Evolutionary conservation across 2,329 filamentous ascomycete genomes (phyloP).

Genomic region (Talaromyces sp.): DNA sequence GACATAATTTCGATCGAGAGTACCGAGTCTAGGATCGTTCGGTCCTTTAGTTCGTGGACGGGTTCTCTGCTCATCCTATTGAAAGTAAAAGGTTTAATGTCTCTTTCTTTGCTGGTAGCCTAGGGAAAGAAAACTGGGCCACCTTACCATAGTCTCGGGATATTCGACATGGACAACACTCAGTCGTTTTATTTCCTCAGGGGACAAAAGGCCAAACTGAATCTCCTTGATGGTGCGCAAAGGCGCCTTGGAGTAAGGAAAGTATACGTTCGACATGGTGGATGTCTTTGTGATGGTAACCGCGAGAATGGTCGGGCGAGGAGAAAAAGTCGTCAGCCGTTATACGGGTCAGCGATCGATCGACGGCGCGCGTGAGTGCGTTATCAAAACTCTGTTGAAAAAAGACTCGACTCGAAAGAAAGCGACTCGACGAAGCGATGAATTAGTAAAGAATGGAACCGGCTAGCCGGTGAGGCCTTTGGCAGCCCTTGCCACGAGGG

Average conservation of each 20-base stretch:
- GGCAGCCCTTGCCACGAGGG: conserved; percentile 46
- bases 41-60: conserved; percentile 86
- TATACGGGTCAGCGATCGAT: background rate
- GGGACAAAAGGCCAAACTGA: conserved; percentile 95
- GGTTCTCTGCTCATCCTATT: conserved; percentile 76
- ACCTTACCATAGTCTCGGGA: conserved; percentile 84
- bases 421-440: background rate
- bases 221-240: conserved; percentile 98
- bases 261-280: conserved; percentile 88
- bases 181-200: conserved; percentile 99
- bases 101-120: conserved; percentile 6
- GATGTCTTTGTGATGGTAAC: conserved; percentile 14
- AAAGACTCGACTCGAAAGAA: background rate
- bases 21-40: conserved; percentile 92
- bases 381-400: background rate
- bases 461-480: conserved; percentile 41
- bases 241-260: conserved; percentile 87
- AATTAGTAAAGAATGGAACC: conserved; percentile 28
- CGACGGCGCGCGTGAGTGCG: background rate
- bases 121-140: conserved; percentile 13
- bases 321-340: conserved; percentile 1
- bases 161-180: conserved; percentile 94
- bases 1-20: conserved; percentile 91
- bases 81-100: conserved; percentile 13
- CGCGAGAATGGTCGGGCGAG: conserved; percentile 9